Base-by-base conservation (phyloP, 768 basidiomycete species). In the Chalciporus pseudorubinellus region DNA sequence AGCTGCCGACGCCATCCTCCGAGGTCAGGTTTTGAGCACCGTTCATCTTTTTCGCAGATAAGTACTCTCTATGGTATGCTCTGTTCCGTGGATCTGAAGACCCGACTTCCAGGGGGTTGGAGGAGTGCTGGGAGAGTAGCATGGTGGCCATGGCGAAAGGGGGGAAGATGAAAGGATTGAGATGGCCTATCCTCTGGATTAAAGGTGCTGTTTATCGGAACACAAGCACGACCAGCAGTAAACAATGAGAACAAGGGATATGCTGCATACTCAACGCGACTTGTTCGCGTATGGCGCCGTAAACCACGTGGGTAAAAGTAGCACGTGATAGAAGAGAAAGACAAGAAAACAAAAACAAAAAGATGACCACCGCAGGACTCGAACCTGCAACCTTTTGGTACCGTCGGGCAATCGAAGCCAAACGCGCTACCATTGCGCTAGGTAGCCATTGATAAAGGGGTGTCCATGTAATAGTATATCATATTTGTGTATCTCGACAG, bases 381-480 rank as follows among this genome's bases (percentile, higher is more conserved):
- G 88, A 90, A 90, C 89, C 88, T 90, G 87, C 88, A 90, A 85
- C 88, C 89, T 89, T 86, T 88, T 89, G 88, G 87, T 90, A 56
- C 74, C 82, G 71, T 73, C 71, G 58, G 75, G 82, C 83, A 62
- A 79, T 87, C 86, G 87, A 89, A 89, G 87, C 87, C 87, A 89
- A 87, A 89, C 86, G 87, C 87, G 87, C 87, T 89, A 88, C 87
- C 87, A 89, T 89, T 89, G 87, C 85, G 87, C 87, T 74, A 89
- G 84, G 85, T 81, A 84, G 80, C 82, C 84, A 70, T 74, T 44
- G 6, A 11, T 1, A 16, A 0, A n/a, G 11, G 16, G 0, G 0
- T 0, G 1, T 2, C 0, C 0, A 7, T 5, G 13, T 21, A 1
- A 1, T 1, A 1, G 2, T 33, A 39, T 1, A 45, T 19, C 3